Percentiles rank a stretch among this genome's conserved stretches.
Conservation (phyloP, 1,284 basidiomycete genomes). For the Cerrena zonata region DNA sequence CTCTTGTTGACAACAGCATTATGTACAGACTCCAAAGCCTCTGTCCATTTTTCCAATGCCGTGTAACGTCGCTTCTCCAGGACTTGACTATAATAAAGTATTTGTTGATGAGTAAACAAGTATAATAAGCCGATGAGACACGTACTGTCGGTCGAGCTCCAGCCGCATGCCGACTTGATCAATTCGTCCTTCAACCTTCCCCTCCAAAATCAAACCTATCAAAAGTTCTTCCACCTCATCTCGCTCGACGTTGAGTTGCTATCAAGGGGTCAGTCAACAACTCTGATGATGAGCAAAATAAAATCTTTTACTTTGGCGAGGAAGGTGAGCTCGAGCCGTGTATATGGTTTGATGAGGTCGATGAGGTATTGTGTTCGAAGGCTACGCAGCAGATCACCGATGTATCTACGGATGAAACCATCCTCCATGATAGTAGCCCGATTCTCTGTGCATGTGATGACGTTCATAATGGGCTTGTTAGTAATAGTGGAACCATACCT, state of each 20-base stretch:
- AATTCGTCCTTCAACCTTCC: conserved; percentile 89
- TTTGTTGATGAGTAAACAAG: conserved; percentile 3
- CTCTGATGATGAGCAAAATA: background rate
- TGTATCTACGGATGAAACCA: conserved; percentile 86
- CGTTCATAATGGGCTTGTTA: conserved; percentile 3
- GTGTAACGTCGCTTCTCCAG: conserved; percentile 79
- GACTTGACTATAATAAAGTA: conserved; percentile 53
- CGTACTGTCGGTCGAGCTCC: conserved; percentile 83
- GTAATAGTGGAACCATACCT: conserved; percentile 51
- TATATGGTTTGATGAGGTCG: conserved; percentile 96
- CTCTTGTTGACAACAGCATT: conserved; percentile 69
- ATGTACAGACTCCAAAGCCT: conserved; percentile 69
- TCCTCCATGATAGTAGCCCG: conserved; percentile 92
- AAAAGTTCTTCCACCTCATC: conserved; percentile 90
- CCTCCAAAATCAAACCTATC: conserved; percentile 89
- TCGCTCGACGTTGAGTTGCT: conserved; percentile 89
- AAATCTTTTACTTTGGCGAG: conserved; percentile 65
- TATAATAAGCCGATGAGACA: conserved; percentile 15
- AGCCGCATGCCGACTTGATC: conserved; percentile 92
- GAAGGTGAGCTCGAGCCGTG: conserved; percentile 85
- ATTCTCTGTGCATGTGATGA: conserved; percentile 62
- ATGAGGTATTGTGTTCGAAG: conserved; percentile 94
- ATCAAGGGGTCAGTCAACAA: conserved; percentile 7
- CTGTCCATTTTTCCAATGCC: conserved; percentile 78
- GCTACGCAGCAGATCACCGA: conserved; percentile 89